phyloP scores from a whole-genome alignment of 2,329 filamentous ascomycete species.

The Emericellopsis cladophorae region DNA sequence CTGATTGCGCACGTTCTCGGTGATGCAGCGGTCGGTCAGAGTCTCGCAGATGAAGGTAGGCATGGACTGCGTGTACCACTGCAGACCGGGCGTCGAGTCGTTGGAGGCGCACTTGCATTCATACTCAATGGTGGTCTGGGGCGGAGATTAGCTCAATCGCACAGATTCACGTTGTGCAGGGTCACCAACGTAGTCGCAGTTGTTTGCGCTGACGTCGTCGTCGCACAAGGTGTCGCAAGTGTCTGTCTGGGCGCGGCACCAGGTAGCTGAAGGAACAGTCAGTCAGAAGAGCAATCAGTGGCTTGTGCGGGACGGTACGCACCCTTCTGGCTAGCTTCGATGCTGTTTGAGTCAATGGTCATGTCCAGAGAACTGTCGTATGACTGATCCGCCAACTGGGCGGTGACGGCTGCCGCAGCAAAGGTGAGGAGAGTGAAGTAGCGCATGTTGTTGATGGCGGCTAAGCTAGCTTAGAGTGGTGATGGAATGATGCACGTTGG shows the following conservation, averaged over 20 bases:
- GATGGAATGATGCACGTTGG: no score
- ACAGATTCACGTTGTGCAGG: neutral
- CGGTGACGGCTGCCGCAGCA: conserved; percentile 28
- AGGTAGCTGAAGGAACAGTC: conserved; percentile 23
- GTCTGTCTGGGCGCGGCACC: conserved; percentile 39
- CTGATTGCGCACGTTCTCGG: conserved; percentile 24
- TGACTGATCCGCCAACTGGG: conserved; percentile 22
- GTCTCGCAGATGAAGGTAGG: conserved; percentile 37
- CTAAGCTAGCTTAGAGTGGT: neutral
- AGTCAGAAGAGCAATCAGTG: conserved; percentile 1
- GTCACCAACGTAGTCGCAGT: conserved; percentile 31
- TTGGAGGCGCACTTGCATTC: conserved; percentile 35
- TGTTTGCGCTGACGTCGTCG: conserved; percentile 22
- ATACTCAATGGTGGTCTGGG: conserved; percentile 15
- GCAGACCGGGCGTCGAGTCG: conserved; percentile 33
- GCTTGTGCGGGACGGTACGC: conserved; percentile 10
- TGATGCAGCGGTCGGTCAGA: conserved; percentile 35
- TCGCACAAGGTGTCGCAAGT: conserved; percentile 36
- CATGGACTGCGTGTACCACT: conserved; percentile 40
- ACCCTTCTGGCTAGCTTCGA: conserved; percentile 24
- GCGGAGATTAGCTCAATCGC: neutral
- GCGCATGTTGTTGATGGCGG: conserved; percentile 23
- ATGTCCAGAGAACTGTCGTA: conserved; percentile 29
- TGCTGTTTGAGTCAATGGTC: conserved; percentile 23
- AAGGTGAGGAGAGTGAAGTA: conserved; percentile 27